Conservation (phyloP, 352 stramenopile genomes). For the Globisporangium paddicum region DNA sequence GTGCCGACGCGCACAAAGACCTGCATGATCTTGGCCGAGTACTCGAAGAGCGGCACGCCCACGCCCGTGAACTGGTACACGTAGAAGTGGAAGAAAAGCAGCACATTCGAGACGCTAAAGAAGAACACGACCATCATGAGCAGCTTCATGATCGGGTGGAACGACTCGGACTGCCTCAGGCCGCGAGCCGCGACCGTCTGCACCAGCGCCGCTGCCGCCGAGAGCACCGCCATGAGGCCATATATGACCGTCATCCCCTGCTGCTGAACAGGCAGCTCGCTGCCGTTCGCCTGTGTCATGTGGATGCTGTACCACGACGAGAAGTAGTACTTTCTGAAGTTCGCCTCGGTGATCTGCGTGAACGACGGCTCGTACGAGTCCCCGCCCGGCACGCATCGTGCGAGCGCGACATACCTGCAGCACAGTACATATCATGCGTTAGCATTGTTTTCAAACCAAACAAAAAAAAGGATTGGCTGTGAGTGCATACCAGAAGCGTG, state of each 20-base stretch:
- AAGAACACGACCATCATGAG: slow-evolving; percentile 60
- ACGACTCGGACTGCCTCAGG: slow-evolving; percentile 57
- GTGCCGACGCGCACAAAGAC: slow-evolving; percentile 71
- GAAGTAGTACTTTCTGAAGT: slow-evolving; percentile 78
- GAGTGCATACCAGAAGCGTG: slow-evolving; percentile 69
- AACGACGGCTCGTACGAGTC: slow-evolving; percentile 59
- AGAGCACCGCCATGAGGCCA: slow-evolving; percentile 39
- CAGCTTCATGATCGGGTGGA: slow-evolving; percentile 75
- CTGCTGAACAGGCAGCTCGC: slow-evolving; percentile 64
- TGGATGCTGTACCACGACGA: slow-evolving; percentile 74
- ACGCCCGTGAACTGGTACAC: slow-evolving; percentile 58
- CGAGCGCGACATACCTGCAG: slow-evolving; percentile 51
- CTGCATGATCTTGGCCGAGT: slow-evolving; percentile 60
- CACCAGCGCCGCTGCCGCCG: slow-evolving; percentile 20
- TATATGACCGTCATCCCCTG: slow-evolving; percentile 57
- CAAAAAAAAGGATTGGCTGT: neutral
- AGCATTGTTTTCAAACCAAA: neutral
- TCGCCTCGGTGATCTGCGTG: slow-evolving; percentile 58
- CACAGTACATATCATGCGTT: neutral
- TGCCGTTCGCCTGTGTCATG: slow-evolving; percentile 63
- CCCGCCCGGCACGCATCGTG: slow-evolving; percentile 60
- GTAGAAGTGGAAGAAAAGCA: slow-evolving; percentile 61
- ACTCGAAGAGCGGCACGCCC: slow-evolving; percentile 62
- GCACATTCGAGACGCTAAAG: slow-evolving; percentile 52
- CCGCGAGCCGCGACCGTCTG: slow-evolving; percentile 43